Percentiles rank a stretch among this genome's conserved stretches.
Conservation (phyloP, 2,329 filamentous ascomycete species). For the Claviceps sp. region DNA sequence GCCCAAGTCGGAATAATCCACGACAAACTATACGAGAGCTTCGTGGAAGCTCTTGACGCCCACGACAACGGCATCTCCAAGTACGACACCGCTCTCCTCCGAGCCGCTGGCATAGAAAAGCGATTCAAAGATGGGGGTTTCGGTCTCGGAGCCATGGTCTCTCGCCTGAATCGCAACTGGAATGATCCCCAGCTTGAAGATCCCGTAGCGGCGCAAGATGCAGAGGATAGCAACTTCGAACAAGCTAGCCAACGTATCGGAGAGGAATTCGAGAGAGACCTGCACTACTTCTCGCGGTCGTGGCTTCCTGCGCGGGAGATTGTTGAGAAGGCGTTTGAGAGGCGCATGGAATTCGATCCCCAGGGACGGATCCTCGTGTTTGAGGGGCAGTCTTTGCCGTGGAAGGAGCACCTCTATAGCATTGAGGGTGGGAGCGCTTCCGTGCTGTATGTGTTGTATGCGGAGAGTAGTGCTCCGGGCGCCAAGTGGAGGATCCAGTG, state of each 20-base stretch:
- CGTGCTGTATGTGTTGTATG: constrained; percentile 81
- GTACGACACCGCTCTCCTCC: constrained; percentile 60
- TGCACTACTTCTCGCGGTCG: constrained; percentile 58
- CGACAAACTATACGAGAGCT: constrained; percentile 81
- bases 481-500: constrained; percentile 90
- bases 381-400: constrained; percentile 64
- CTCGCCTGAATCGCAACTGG: constrained; percentile 66
- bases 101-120: constrained; percentile 62
- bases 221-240: constrained; percentile 71
- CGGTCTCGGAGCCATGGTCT: constrained; percentile 71
- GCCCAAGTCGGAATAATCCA: constrained; percentile 63
- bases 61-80: constrained; percentile 90
- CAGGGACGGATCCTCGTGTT: constrained; percentile 73
- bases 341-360: constrained; percentile 53
- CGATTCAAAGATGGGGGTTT: constrained; percentile 75
- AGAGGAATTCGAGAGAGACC: constrained; percentile 70
- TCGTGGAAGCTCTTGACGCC: constrained; percentile 90
- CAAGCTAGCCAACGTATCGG: constrained; percentile 73
- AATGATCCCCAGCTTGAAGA: constrained; percentile 50
- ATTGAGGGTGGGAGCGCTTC: constrained; percentile 52
- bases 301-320: constrained; percentile 83
- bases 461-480: constrained; percentile 60
- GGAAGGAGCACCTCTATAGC: constrained; percentile 91
- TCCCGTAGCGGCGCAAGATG: constrained; percentile 45
- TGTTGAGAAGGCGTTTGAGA: constrained; percentile 62